phyloP scores from a whole-genome alignment of 2,329 filamentous ascomycete species.

The Diaporthe ampelina region DNA sequence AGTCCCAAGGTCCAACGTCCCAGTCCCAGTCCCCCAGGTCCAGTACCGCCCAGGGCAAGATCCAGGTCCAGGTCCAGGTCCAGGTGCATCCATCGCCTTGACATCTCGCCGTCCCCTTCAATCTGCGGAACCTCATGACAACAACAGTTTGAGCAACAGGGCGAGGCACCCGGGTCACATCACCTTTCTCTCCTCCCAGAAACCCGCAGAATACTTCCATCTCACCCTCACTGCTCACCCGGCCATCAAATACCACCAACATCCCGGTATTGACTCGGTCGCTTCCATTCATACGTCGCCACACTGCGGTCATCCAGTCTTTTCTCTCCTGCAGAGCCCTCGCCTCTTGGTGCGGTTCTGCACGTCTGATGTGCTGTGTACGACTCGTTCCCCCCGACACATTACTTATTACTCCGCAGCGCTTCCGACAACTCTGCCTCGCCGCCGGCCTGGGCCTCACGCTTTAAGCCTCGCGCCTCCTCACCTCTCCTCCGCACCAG shows the following conservation, averaged over 20 bases:
- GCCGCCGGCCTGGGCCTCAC: conserved; percentile 31
- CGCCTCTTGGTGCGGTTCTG: conserved; percentile 25
- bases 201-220: neutral
- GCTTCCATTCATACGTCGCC: conserved; percentile 17
- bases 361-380: conserved; percentile 37
- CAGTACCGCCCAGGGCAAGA: neutral
- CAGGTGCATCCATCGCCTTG: conserved; percentile 6
- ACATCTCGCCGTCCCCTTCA: conserved; percentile 22
- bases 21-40: neutral
- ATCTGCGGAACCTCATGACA: conserved; percentile 29
- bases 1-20: neutral
- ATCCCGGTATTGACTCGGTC: conserved; percentile 34
- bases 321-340: conserved; percentile 18
- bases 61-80: conserved; percentile 9
- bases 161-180: conserved; percentile 14
- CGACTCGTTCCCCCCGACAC: conserved; percentile 37
- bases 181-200: neutral
- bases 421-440: conserved; percentile 30
- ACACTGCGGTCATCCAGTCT: conserved; percentile 36
- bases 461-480: conserved; percentile 36
- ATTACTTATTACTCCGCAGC: conserved; percentile 36
- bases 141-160: conserved; percentile 6
- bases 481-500: conserved; percentile 37
- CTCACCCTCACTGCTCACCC: conserved; percentile 6
- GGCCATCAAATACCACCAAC: conserved; percentile 11